Base-by-base conservation (phyloP, 306 rosid species). In the Casuarina equisetifolia region DNA sequence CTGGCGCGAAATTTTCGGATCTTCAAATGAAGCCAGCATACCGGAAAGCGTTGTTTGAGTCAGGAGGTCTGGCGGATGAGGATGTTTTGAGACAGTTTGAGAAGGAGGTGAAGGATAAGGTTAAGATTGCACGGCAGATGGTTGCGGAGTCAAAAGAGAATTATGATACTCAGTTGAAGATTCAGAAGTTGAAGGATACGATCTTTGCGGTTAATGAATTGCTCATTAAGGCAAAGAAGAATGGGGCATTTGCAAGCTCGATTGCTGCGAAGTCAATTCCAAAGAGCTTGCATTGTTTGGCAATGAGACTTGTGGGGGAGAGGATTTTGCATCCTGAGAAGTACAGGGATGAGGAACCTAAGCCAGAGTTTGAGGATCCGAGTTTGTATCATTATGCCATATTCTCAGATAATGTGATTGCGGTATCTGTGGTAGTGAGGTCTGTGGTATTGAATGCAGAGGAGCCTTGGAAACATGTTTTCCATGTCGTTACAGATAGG, bases 61-160 rank as follows among this genome's bases (percentile, higher is more conserved):
- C 97, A 0, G 92, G 90, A 10, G 93, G 97, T 78, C 93, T 91
- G 0, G 77, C 91, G 53, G 99, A 96, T 66, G 99, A 96, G 88
- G 99, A 92, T 72, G 84, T 85, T 76, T 74, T 96, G 84, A 88
- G 88, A 83, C 99, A 96, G 86, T 96, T 96, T 61, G 99, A 96
- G 90, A 96, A 96, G 85, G 98, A 96, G 89, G 92, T 96, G 88
- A 96, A 96, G 91, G 99, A 96, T 76, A 92, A 86, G 78, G 98
- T 96, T 79, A 96, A 96, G 81, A 85, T 84, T 68, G 91, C 96
- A 0, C 72, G 99, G 79, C 72, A 82, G 80, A 92, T 96, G 89
- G 87, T 96, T 79, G 93, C 68, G 0, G 97, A 95, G 85, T 76
- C 97, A 3, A 95, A 92, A 72, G 98, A 92, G 87, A 96, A 92